These are phyloP conservation scores for Boletus sp. DNA, from an alignment of 768 basidiomycete species.

Conservation along the genomic window DNA sequence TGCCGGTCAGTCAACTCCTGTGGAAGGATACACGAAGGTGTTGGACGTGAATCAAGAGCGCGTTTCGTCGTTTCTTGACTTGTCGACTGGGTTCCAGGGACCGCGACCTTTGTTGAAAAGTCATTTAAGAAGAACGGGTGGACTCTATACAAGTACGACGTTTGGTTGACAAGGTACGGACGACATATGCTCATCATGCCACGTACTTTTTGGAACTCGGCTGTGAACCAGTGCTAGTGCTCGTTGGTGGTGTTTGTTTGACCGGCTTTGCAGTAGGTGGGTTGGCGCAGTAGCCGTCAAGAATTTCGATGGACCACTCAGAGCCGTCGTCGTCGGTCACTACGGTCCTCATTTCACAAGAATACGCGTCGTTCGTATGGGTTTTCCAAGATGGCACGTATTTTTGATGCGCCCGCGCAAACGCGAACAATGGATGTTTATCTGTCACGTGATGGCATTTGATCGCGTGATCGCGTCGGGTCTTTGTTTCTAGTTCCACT, in stretches of 20 bases:
- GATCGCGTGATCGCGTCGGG: no score
- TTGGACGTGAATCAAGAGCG: background rate
- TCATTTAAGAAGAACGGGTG: slow-evolving; percentile 17
- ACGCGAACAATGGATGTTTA: slow-evolving; percentile 1
- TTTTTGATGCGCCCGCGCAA: background rate
- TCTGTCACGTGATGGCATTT: slow-evolving; percentile 20
- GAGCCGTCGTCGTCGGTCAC: slow-evolving; percentile 16
- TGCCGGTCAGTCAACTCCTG: background rate
- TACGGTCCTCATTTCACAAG: slow-evolving; percentile 13
- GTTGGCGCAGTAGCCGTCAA: slow-evolving; percentile 20
- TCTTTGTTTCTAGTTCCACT: background rate
- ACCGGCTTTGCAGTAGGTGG: slow-evolving; percentile 9
- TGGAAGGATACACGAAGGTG: background rate
- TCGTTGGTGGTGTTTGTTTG: slow-evolving; percentile 19
- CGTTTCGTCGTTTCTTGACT: background rate
- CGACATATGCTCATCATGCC: slow-evolving; percentile 10
- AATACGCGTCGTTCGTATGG: slow-evolving; percentile 1
- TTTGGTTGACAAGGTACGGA: slow-evolving; percentile 5
- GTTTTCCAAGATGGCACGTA: background rate
- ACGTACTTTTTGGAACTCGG: slow-evolving; percentile 14
- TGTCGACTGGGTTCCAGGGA: background rate
- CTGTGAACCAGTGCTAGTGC: background rate
- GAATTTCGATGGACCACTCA: slow-evolving; percentile 33
- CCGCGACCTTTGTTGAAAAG: slow-evolving; percentile 9
- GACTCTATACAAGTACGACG: slow-evolving; percentile 8